Base-by-base conservation (phyloP, 2,329 filamentous ascomycete genomes). In the Meredithiella fracta region DNA sequence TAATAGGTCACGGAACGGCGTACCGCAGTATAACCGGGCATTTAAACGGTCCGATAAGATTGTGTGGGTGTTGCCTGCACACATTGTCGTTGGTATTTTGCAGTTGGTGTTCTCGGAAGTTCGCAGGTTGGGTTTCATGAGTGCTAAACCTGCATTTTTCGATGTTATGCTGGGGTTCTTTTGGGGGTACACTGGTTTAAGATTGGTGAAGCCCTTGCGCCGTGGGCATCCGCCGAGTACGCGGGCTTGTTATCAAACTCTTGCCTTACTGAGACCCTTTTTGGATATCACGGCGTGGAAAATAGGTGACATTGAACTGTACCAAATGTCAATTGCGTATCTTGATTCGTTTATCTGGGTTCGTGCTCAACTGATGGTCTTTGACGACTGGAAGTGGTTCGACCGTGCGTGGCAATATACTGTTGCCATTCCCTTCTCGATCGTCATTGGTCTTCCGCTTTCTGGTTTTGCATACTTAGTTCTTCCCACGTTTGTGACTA, bases 291-390 rank as follows among this genome's bases (percentile, higher is more conserved):
- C 37, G 34, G 38, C 56, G 6, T 58, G 53, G 47, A 26, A 29
- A 11, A 49, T 20, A 7, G 31, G 34, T 4, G 40, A 52, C 31
- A 14, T 9, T 14, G n/a, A 38, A 15, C 23, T 44, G 1, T 58
- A 58, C 23, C 29, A 23, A 7, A 9, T 29, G 9, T 58, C 56
- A 8, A 50, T 55, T 2, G 53, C 53, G 22, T 25, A 52, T 14
- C 50, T 58, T 11, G 56, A 58, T 22, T 15, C 37, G 2, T 58
- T 58, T 17, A 31, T 58, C 15, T 58, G 56, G 53, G 56, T 58
- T 9, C 53, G 53, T 9, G 42, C 55, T 5, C 53, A 52, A 17
- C 53, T 58, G 5, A 52, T 38, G 14, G 6, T 53, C 15, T 40
- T 47, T 9, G 2, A 29, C n/a, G 14, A 52, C 17, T 14, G 23